These are phyloP conservation scores for Cercospora citrullina DNA, from an alignment of 2,329 filamentous ascomycete genomes.

Conservation along the genomic window DNA sequence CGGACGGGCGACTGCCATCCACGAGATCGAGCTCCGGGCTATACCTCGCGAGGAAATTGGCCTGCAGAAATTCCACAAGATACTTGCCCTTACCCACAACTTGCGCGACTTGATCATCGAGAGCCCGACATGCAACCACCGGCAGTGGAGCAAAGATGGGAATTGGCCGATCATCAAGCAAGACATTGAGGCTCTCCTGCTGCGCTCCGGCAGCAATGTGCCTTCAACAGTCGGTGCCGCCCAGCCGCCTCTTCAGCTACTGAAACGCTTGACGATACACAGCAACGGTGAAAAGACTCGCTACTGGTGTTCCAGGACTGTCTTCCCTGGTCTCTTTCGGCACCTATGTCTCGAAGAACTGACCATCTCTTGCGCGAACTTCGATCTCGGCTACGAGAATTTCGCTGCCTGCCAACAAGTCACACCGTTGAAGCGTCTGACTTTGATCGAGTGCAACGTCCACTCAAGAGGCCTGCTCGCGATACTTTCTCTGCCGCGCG, in stretches of 20 bases:
- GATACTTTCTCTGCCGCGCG: not conserved
- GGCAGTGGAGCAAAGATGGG: not conserved
- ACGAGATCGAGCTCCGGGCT: conserved; percentile 7
- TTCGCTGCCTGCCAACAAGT: not conserved
- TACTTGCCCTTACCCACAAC: conserved; percentile 2
- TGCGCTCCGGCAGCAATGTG: not conserved
- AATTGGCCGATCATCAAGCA: conserved; percentile 7
- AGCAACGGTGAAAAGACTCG: conserved; percentile 4
- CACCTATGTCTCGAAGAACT: conserved; percentile 13
- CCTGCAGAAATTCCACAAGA: conserved; percentile 6
- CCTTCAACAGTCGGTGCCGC: not conserved
- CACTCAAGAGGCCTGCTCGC: not conserved
- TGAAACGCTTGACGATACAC: conserved; percentile 8
- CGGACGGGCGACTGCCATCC: not conserved
- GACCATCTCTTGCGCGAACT: conserved; percentile 4
- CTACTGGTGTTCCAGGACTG: not conserved
- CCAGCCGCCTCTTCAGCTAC: not conserved
- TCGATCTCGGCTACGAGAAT: not conserved
- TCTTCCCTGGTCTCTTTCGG: conserved; percentile 1
- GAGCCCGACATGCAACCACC: conserved; percentile 3
- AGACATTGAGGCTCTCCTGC: not conserved
- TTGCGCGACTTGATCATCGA: conserved; percentile 1
- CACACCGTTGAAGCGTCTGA: conserved; percentile 9
- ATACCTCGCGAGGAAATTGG: not conserved
- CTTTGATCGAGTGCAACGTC: conserved; percentile 12